These are phyloP conservation scores for Daldinia concentrica DNA, from an alignment of 495 filamentous ascomycete species.

Conservation along the genomic window DNA sequence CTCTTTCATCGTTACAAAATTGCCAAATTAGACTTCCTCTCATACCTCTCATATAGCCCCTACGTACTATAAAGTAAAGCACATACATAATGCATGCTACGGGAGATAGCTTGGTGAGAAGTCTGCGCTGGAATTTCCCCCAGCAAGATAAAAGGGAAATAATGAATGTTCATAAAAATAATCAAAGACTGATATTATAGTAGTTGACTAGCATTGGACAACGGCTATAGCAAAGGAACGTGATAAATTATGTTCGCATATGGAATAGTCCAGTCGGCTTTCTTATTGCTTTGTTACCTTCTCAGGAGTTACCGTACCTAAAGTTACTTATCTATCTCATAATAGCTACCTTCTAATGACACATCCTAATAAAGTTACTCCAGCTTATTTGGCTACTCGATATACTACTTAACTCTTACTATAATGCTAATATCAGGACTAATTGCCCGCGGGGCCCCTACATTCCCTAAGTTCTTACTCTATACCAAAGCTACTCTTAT, in stretches of 20 bases:
- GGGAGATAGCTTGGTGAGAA: neutral
- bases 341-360: neutral
- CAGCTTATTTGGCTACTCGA: neutral
- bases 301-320: neutral
- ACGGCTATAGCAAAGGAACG: neutral
- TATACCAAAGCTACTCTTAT: conserved; percentile 50
- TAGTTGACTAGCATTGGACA: neutral
- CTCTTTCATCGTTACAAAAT: too few relatives aligned
- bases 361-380: neutral
- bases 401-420: neutral
- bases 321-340: neutral
- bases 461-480: conserved; percentile 45
- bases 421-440: conserved; percentile 46
- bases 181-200: neutral
- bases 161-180: neutral
- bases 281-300: neutral
- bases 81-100: too few relatives aligned
- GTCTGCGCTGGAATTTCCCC: neutral
- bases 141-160: neutral
- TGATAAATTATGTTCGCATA: neutral
- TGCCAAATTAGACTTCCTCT: too few relatives aligned
- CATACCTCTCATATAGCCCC: too few relatives aligned
- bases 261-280: neutral
- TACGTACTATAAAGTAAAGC: too few relatives aligned
- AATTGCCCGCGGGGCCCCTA: conserved; percentile 46